Conservation (phyloP, 1,284 basidiomycete species). For the Sporisorium graminicola region DNA sequence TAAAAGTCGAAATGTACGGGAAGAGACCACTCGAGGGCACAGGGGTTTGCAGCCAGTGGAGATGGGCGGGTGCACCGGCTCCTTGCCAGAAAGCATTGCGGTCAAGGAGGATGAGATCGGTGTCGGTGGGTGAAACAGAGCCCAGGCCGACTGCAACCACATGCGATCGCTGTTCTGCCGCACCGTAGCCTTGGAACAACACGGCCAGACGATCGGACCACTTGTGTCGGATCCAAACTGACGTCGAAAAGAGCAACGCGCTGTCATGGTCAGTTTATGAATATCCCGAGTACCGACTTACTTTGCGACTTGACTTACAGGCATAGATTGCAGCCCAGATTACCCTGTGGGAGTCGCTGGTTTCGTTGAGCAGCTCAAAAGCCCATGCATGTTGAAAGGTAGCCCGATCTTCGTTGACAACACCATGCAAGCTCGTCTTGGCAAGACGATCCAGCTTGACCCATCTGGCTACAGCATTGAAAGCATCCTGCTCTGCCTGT, state of each 20-base stretch:
- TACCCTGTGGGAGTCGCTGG: background rate
- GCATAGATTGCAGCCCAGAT: slow-evolving; percentile 45
- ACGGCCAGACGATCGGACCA: slow-evolving; percentile 28
- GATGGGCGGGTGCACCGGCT: slow-evolving; percentile 72
- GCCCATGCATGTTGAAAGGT: slow-evolving; percentile 28
- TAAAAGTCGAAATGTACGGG: slow-evolving; percentile 73
- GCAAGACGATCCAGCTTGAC: slow-evolving; percentile 22
- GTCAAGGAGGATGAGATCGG: slow-evolving; percentile 70
- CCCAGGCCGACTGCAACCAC: slow-evolving; percentile 34
- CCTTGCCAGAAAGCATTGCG: slow-evolving; percentile 75
- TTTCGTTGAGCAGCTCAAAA: slow-evolving; percentile 12
- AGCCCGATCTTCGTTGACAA: slow-evolving; percentile 46
- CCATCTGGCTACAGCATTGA: slow-evolving; percentile 10
- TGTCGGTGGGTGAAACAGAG: slow-evolving; percentile 29
- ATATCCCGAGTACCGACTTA: background rate
- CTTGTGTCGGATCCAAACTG: slow-evolving; percentile 51
- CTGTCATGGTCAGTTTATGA: slow-evolving; percentile 2
- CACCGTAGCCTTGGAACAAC: background rate
- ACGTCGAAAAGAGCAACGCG: background rate
- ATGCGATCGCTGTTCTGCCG: slow-evolving; percentile 3
- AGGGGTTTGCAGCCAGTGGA: slow-evolving; percentile 70
- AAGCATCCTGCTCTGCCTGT: background rate
- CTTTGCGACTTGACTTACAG: slow-evolving; percentile 8
- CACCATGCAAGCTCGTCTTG: slow-evolving; percentile 42
- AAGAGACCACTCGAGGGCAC: slow-evolving; percentile 63